Evolutionary conservation across 768 basidiomycete genomes (phyloP).

Genomic region (Russula compacta): DNA sequence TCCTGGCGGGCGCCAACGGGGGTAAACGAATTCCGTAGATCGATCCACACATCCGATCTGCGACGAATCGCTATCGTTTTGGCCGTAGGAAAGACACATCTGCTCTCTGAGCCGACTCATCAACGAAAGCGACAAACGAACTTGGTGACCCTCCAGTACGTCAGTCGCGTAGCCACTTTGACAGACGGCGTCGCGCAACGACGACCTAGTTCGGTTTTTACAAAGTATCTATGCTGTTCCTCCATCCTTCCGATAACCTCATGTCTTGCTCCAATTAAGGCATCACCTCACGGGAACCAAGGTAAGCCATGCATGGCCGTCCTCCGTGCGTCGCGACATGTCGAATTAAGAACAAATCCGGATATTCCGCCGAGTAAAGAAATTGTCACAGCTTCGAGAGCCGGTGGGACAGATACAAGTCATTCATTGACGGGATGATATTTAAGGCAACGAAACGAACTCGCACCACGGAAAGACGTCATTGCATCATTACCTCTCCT

Average conservation of each 20-base stretch:
- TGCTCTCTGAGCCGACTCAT: too few relatives aligned
- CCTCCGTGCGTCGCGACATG: neutral
- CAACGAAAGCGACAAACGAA: too few relatives aligned
- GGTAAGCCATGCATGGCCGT: slow-evolving; percentile 5
- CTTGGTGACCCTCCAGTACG: slow-evolving; percentile 26
- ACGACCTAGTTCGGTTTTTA: slow-evolving; percentile 39
- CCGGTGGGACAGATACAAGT: slow-evolving; percentile 37
- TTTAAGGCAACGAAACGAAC: slow-evolving; percentile 36
- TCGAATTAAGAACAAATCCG: slow-evolving; percentile 18
- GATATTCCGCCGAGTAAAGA: slow-evolving; percentile 35
- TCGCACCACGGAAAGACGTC: slow-evolving; percentile 30
- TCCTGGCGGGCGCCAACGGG: neutral
- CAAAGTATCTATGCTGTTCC: slow-evolving; percentile 25
- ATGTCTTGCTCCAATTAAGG: slow-evolving; percentile 18
- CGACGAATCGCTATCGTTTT: slow-evolving; percentile 17
- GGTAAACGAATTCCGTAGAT: slow-evolving; percentile 21
- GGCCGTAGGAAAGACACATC: neutral
- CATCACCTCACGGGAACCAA: slow-evolving; percentile 32
- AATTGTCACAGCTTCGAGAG: slow-evolving; percentile 35
- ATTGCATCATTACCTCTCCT: neutral
- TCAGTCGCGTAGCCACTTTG: slow-evolving; percentile 36
- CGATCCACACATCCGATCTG: slow-evolving; percentile 30
- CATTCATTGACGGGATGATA: slow-evolving; percentile 37
- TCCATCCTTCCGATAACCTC: neutral
- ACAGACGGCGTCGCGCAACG: slow-evolving; percentile 37